Evolutionary conservation across 2,329 filamentous ascomycete genomes (phyloP), one percentile per base, ranked within the genome.

Genomic region (Lachnellula subtilissima): DNA sequence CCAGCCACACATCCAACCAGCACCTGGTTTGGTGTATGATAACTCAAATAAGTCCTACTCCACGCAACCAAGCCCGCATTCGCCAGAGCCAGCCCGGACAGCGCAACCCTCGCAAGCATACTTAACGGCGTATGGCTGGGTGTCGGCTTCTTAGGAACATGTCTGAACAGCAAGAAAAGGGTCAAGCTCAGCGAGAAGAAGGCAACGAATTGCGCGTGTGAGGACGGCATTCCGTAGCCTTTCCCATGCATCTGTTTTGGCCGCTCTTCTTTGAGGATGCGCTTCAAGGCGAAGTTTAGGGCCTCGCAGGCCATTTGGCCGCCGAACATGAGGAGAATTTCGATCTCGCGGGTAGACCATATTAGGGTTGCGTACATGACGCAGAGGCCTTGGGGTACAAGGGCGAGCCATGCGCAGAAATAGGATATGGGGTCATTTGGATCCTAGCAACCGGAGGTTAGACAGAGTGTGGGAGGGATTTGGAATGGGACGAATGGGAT

Each of bases 201-300:
- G 54, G 88, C 82, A 59, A 93, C 88, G 71, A 97, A 99, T 75
- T 99, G 94, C 8, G 94, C 89, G 74, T 99, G 94, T 39, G 92
- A 97, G 7, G 83, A 86, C 11, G 94, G 94, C 95, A 99, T 99
- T 65, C 94, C 95, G 70, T 99, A 99, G 61, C 94, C 94, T 72
- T 96, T 96, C 54, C 91, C 83, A 68, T 92, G 85, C 79, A 78
- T 87, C 83, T 87, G 87, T 60, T 79, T 82, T 28, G 94, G 94
- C 50, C 94, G 83, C 72, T 96, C 90, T 73, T 97, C 91, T 70
- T 93, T 94, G 71, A 99, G 93, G 60, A 91, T 78, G 25, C 94
- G 83, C 78, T 99, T 99, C 49, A 99, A 78, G 3, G 79, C 75
- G 72, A 95, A 96, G 74, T 99, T 99, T 66, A 96, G 76, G 28